These are phyloP conservation scores for Candida mesenterica DNA, from an alignment of 1,139 yeast species.

Conservation along the genomic window DNA sequence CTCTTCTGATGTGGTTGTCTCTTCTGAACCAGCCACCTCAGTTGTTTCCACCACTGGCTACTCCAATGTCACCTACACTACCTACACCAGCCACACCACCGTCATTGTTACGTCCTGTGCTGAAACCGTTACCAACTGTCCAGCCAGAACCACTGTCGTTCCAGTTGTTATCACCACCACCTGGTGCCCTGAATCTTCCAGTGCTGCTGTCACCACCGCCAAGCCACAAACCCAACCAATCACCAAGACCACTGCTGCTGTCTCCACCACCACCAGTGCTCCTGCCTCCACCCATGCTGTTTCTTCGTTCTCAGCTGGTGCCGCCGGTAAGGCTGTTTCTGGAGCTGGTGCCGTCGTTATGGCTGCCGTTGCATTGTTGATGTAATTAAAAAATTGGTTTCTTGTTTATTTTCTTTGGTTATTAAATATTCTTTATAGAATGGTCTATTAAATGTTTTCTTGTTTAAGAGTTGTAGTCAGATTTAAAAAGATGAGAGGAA, in stretches of 20 bases:
- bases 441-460: not conserved
- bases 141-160: constrained; percentile 11
- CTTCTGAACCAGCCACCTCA: no score
- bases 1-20: constrained; percentile 8
- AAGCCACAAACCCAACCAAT: constrained; percentile 1
- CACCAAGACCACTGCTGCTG: constrained; percentile 1
- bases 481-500: no score
- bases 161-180: constrained; percentile 10
- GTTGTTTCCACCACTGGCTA: not conserved
- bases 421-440: no score
- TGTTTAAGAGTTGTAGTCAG: no score
- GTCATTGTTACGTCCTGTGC: constrained; percentile 17
- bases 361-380: constrained; percentile 21
- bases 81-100: constrained; percentile 10
- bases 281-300: not conserved
- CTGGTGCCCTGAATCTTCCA: constrained; percentile 3
- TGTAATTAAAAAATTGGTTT: constrained; percentile 9
- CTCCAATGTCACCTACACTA: constrained; percentile 7
- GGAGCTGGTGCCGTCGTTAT: constrained; percentile 23
- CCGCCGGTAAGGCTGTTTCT: constrained; percentile 18
- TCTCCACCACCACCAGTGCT: constrained; percentile 1
- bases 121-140: constrained; percentile 16
- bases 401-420: not conserved
- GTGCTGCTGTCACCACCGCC: not conserved
- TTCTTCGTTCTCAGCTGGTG: constrained; percentile 15